These are phyloP conservation scores for Wickerhamiella qilinensis DNA, from an alignment of 805 yeast genomes.

Conservation along the genomic window DNA sequence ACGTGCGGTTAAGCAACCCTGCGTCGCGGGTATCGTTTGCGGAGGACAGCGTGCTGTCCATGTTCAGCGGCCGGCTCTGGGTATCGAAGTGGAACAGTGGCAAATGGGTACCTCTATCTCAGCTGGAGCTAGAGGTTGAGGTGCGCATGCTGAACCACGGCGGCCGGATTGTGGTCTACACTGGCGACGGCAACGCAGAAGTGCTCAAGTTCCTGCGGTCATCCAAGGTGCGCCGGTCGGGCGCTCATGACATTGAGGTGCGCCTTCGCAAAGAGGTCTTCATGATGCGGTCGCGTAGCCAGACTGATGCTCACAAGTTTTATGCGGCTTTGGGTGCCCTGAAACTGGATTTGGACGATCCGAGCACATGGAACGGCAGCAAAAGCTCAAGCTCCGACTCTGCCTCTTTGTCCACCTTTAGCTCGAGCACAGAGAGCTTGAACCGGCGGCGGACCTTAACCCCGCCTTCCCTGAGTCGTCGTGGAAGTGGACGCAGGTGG, in stretches of 20 bases:
- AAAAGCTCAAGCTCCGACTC: background rate
- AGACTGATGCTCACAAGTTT: constrained; percentile 11
- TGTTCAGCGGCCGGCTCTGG: constrained; percentile 13
- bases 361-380: background rate
- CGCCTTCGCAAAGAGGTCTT: constrained; percentile 11
- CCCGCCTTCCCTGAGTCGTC: constrained; percentile 11
- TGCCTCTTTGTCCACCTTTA: background rate
- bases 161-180: constrained; percentile 1
- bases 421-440: background rate
- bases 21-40: background rate
- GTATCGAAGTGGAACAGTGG: constrained; percentile 13
- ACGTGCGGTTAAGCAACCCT: background rate
- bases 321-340: constrained; percentile 9
- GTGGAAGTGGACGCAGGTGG: background rate
- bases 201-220: constrained; percentile 5
- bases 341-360: constrained; percentile 7
- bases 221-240: constrained; percentile 12
- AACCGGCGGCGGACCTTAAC: constrained; percentile 9
- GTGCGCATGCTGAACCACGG: constrained; percentile 5
- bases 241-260: constrained; percentile 15
- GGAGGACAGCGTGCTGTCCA: background rate
- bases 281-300: constrained; percentile 16
- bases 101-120: constrained; percentile 16
- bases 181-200: constrained; percentile 3
- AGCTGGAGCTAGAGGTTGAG: constrained; percentile 14